Evolutionary conservation across 129 eudicot genomes (phyloP).

Genomic region (Lactuca saligna): DNA sequence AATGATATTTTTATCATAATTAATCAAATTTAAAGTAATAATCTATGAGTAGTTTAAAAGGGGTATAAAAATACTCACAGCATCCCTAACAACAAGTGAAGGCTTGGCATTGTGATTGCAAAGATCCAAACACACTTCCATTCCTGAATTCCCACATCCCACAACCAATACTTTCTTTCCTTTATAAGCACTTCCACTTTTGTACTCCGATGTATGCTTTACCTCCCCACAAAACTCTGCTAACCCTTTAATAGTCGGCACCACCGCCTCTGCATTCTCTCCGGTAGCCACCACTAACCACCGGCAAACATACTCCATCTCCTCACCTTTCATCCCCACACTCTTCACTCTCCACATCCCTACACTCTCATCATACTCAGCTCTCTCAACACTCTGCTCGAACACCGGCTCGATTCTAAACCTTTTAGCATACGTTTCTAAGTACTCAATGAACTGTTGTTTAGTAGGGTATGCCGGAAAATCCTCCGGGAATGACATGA

Average conservation of each 20-base stretch:
- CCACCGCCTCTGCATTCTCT: constrained; percentile 93
- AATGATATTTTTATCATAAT: no score
- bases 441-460: constrained; percentile 61
- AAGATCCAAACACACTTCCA: constrained; percentile 99
- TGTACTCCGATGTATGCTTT: constrained; percentile 75
- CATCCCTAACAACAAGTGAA: constrained; percentile 92
- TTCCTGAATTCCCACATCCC: constrained; percentile 98
- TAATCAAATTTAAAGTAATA: constrained; percentile 1
- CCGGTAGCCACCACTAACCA: constrained; percentile 98
- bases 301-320: constrained; percentile 67
- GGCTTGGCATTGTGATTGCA: constrained; percentile 85
- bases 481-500: constrained; percentile 71
- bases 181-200: constrained; percentile 61
- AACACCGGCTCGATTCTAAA: constrained; percentile 70
- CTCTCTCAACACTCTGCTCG: constrained; percentile 52
- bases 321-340: constrained; percentile 37
- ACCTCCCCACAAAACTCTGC: constrained; percentile 63
- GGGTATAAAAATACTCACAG: constrained; percentile 51
- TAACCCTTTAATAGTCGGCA: constrained; percentile 74
- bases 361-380: constrained; percentile 52
- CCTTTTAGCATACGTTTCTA: constrained; percentile 59
- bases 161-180: constrained; percentile 90
- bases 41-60: not conserved
- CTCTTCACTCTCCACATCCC: constrained; percentile 77
- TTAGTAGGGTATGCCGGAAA: constrained; percentile 85